Conservation (phyloP, 441 rosid species). For the Erodium trifolium region DNA sequence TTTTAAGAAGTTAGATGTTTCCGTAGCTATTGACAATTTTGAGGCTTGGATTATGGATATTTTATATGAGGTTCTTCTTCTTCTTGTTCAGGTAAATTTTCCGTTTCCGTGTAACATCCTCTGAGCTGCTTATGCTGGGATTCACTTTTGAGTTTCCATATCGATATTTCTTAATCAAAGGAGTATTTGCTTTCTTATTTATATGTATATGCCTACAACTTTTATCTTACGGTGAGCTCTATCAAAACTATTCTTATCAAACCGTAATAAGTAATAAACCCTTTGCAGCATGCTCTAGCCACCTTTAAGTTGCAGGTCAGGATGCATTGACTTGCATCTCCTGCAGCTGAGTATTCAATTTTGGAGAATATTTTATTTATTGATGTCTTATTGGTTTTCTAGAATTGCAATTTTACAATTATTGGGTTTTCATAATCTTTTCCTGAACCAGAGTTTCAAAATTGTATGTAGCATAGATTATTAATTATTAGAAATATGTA, state of each 20-base stretch:
- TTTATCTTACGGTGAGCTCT: not conserved
- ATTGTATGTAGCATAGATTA: not conserved
- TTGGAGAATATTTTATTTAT: not conserved
- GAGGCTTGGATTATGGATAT: constrained; percentile 93
- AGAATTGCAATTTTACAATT: not conserved
- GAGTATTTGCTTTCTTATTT: not conserved
- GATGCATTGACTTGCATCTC: not conserved
- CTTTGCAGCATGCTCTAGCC: not conserved
- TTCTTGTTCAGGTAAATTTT: constrained; percentile 80
- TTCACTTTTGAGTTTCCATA: not conserved
- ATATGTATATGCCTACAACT: not conserved
- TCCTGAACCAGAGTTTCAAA: not conserved
- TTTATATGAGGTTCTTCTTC: constrained; percentile 76
- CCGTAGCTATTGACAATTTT: constrained; percentile 63
- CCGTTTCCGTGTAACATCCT: not conserved
- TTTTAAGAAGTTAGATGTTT: constrained; percentile 41
- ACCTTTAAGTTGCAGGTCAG: not conserved
- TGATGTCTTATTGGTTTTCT: not conserved
- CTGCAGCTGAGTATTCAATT: not conserved
- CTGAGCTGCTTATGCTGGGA: not conserved
- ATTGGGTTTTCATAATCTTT: not conserved
- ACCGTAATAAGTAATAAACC: not conserved
- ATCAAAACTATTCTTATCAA: not conserved
- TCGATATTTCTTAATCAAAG: not conserved
- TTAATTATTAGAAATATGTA: not conserved